Percentiles rank a stretch among this genome's conserved stretches.
These are phyloP conservation scores for Eimeria acervulina DNA, from an alignment of 169 alveolate species.

Conservation along the genomic window DNA sequence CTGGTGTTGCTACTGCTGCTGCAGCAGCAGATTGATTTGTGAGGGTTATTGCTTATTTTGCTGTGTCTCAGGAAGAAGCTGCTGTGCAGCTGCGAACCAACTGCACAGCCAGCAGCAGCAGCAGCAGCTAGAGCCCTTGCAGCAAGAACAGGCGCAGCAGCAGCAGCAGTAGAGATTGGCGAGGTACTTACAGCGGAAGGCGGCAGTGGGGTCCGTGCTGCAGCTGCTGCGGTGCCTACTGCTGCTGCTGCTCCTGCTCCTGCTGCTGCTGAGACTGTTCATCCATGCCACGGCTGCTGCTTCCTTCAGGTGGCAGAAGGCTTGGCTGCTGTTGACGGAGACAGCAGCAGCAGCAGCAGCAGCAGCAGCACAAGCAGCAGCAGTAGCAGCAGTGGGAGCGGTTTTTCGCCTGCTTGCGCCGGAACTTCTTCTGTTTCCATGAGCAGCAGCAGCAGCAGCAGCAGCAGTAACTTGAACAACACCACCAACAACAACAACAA, in stretches of 20 bases:
- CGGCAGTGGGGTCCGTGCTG: neutral
- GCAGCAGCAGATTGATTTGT: too few species aligned
- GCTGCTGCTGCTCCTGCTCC: conserved; percentile 31
- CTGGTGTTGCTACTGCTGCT: neutral
- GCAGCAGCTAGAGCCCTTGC: neutral
- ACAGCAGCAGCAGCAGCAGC: neutral
- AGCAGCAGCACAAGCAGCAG: too few species aligned
- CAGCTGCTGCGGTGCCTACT: too few species aligned
- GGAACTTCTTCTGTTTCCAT: neutral
- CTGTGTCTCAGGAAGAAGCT: conserved; percentile 67
- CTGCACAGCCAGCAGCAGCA: neutral
- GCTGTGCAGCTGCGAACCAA: conserved; percentile 33
- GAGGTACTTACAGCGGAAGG: neutral
- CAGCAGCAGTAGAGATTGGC: neutral
- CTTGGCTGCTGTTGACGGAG: neutral
- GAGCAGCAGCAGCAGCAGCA: conserved; percentile 10
- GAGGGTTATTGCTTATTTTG: neutral
- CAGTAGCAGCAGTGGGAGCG: neutral
- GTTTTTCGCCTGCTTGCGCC: neutral
- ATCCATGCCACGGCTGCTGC: conserved; percentile 71
- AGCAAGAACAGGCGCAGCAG: too few species aligned
- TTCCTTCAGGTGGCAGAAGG: conserved; percentile 45
- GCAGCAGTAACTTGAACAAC: too few species aligned
- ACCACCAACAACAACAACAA: too few species aligned
- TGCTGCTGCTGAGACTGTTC: neutral